Percentiles rank a stretch among this genome's conserved stretches.
Conservation (phyloP, 768 basidiomycete species). For the Mycena rebaudengoi region DNA sequence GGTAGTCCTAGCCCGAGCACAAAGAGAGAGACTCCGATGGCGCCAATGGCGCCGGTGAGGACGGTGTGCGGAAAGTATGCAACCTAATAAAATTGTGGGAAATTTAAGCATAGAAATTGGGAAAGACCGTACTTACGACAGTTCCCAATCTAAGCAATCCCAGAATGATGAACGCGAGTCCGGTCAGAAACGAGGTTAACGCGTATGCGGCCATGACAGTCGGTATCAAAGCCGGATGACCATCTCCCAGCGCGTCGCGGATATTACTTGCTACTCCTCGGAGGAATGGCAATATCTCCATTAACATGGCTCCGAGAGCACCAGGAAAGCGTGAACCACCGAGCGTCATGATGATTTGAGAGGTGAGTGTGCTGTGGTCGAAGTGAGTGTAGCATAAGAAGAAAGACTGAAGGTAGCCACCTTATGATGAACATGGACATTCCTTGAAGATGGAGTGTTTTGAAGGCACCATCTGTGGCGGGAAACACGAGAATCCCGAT, state of each 20-base stretch:
- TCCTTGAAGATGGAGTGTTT: constrained; percentile 30
- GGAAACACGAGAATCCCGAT: constrained; percentile 33
- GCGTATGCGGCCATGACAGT: constrained; percentile 37
- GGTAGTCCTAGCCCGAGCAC: constrained; percentile 27
- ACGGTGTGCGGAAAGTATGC: constrained; percentile 36
- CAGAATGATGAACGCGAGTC: constrained; percentile 28
- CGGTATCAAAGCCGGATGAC: constrained; percentile 32
- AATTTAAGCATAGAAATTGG: too few species aligned
- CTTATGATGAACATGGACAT: constrained; percentile 37
- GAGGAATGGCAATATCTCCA: constrained; percentile 35
- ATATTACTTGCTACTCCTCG: constrained; percentile 30
- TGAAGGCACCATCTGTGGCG: constrained; percentile 23
- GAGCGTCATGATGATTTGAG: constrained; percentile 30
- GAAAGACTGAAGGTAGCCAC: neutral
- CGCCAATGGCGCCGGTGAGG: constrained; percentile 33
- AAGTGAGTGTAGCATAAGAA: neutral
- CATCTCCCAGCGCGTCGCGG: constrained; percentile 27
- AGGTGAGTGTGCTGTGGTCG: constrained; percentile 21
- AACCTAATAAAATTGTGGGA: constrained; percentile 20
- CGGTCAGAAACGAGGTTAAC: constrained; percentile 31
- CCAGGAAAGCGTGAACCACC: constrained; percentile 36
- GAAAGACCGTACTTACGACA: constrained; percentile 20
- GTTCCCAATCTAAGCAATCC: constrained; percentile 30
- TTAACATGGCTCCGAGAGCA: constrained; percentile 31
- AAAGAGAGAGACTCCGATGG: constrained; percentile 32